phyloP scores from a whole-genome alignment of 2,329 filamentous ascomycete species.

The Trichoderma hamatum region DNA sequence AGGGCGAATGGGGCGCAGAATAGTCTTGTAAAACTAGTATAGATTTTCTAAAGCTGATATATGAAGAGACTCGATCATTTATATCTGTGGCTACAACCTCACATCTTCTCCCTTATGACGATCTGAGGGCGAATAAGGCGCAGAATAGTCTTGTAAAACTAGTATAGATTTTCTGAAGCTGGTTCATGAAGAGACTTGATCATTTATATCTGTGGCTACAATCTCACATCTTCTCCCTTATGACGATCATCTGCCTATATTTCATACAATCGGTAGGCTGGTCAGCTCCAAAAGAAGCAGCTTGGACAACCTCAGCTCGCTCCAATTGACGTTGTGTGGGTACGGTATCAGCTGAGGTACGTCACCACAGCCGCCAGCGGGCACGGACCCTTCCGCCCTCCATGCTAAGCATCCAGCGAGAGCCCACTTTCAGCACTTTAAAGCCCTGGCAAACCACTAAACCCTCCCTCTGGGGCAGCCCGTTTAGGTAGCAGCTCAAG shows the following conservation, averaged over 20 bases:
- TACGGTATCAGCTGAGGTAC: background rate
- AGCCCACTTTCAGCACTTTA: background rate
- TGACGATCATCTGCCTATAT: background rate
- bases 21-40: too few relatives aligned
- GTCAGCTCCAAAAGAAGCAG: background rate
- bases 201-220: too few relatives aligned
- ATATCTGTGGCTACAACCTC: too few relatives aligned
- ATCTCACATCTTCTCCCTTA: background rate
- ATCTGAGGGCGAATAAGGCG: too few relatives aligned
- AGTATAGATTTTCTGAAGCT: rapidly evolving
- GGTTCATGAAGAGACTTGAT: background rate
- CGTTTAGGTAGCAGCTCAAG: background rate
- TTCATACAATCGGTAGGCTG: too few relatives aligned
- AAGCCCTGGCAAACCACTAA: background rate
- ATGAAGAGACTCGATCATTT: too few relatives aligned
- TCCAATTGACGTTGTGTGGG: background rate
- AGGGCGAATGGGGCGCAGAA: too few relatives aligned
- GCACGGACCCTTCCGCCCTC: background rate
- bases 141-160: background rate
- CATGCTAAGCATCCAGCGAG: background rate
- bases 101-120: too few relatives aligned
- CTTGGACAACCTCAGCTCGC: background rate
- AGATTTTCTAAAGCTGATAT: too few relatives aligned
- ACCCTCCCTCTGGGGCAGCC: background rate
- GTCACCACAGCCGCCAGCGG: background rate